These are phyloP conservation scores for Vaccinium myrtillus DNA, from an alignment of 148 eudicot genomes.

Conservation along the genomic window DNA sequence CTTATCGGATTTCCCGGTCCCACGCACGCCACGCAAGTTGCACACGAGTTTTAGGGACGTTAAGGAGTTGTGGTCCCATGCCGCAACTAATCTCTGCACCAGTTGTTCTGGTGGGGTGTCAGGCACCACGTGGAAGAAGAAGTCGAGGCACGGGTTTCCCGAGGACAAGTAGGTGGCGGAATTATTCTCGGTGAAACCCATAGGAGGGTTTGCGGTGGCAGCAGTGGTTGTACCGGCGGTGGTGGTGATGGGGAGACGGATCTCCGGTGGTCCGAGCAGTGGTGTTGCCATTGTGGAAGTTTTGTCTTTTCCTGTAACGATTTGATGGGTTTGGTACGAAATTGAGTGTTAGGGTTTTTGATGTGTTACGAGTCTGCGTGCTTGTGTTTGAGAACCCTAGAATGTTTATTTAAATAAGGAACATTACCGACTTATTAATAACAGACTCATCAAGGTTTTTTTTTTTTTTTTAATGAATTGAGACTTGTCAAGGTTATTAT, in stretches of 20 bases:
- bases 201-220: not conserved
- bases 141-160: not conserved
- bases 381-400: too few relatives aligned
- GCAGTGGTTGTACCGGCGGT: not conserved
- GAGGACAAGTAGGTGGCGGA: constrained; percentile 10
- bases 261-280: not conserved
- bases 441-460: not conserved
- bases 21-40: constrained; percentile 12
- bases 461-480: too few relatives aligned
- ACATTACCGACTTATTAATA: not conserved
- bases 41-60: not conserved
- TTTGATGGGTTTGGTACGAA: not conserved
- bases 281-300: not conserved
- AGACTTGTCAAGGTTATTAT: too few relatives aligned
- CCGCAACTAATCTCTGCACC: not conserved
- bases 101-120: not conserved
- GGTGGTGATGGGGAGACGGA: not conserved
- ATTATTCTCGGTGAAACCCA: constrained; percentile 23
- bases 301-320: not conserved
- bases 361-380: too few relatives aligned
- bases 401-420: not conserved
- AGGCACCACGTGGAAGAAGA: not conserved
- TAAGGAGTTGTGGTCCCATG: not conserved
- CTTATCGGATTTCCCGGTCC: constrained; percentile 24
- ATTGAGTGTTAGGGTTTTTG: not conserved